Evolutionary conservation across 1,284 basidiomycete species (phyloP).

Genomic region (Heterobasidion occidentale): DNA sequence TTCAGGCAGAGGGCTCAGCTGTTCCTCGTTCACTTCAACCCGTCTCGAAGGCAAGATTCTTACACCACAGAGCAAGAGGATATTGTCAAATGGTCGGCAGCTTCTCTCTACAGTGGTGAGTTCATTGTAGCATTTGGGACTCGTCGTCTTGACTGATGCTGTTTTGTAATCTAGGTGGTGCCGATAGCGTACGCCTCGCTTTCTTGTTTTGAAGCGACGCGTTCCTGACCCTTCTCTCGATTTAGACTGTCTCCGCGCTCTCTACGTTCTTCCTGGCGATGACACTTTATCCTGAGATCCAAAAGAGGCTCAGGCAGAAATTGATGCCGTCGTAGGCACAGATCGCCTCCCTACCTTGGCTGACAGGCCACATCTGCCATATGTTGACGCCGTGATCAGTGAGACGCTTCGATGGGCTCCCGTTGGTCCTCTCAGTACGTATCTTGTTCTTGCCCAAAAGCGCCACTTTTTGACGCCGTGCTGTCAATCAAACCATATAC

Average conservation of each 20-base stretch:
- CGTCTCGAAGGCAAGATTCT: conserved; percentile 15
- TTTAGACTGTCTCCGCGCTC: conserved; percentile 19
- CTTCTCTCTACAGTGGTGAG: conserved; percentile 19
- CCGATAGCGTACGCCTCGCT: conserved; percentile 17
- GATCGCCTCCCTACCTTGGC: conserved; percentile 20
- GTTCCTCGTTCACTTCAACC: conserved; percentile 16
- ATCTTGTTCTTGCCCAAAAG: neutral
- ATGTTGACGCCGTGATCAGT: conserved; percentile 20
- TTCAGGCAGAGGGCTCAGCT: conserved; percentile 14
- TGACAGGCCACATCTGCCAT: conserved; percentile 22
- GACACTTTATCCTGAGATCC: conserved; percentile 22
- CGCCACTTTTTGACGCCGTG: neutral
- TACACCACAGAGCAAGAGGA: conserved; percentile 16
- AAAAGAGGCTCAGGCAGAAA: conserved; percentile 22
- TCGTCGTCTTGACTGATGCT: neutral
- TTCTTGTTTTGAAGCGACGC: neutral
- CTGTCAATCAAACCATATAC: neutral
- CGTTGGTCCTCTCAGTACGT: conserved; percentile 18
- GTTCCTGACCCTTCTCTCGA: neutral
- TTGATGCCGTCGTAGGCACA: conserved; percentile 20
- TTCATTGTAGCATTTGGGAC: neutral
- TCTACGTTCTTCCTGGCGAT: conserved; percentile 23
- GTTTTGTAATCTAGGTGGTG: conserved; percentile 12
- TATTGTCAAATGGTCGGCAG: conserved; percentile 18
- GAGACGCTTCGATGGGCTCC: conserved; percentile 24